phyloP scores from a whole-genome alignment of 179 eudicot genomes.

The Nepenthes alata region DNA sequence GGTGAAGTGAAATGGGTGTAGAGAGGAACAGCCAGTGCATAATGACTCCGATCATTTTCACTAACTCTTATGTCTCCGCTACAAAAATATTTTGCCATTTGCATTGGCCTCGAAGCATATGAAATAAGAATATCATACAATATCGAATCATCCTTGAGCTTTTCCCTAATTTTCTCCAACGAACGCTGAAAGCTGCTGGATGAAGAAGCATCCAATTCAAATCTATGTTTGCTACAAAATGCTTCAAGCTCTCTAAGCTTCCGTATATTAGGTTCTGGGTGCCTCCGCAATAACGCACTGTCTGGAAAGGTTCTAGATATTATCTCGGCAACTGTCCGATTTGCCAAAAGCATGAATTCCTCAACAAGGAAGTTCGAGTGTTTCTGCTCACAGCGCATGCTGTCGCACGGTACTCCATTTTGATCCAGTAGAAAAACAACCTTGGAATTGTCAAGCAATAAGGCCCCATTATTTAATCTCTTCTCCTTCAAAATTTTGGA shows the following conservation, averaged over 20 bases:
- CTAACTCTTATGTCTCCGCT: slow-evolving; percentile 53
- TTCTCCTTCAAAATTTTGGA: slow-evolving; percentile 47
- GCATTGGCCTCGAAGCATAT: slow-evolving; percentile 87
- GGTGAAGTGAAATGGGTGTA: slow-evolving; percentile 97
- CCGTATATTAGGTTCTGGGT: slow-evolving; percentile 74
- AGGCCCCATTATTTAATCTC: slow-evolving; percentile 59
- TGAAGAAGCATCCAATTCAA: slow-evolving; percentile 62
- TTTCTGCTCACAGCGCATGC: slow-evolving; percentile 32
- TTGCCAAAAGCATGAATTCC: slow-evolving; percentile 96
- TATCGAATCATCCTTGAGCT: slow-evolving; percentile 55
- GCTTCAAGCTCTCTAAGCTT: slow-evolving; percentile 58
- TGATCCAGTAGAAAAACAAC: slow-evolving; percentile 58
- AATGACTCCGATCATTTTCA: slow-evolving; percentile 59
- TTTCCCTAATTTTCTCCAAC: slow-evolving; percentile 46
- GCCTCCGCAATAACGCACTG: slow-evolving; percentile 67
- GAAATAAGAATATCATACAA: slow-evolving; percentile 60
- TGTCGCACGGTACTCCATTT: slow-evolving; percentile 72
- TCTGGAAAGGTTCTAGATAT: slow-evolving; percentile 65
- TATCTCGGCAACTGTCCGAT: slow-evolving; percentile 79
- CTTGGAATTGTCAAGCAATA: slow-evolving; percentile 66
- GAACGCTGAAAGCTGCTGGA: slow-evolving; percentile 53
- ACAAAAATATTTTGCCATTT: slow-evolving; percentile 72
- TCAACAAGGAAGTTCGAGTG: slow-evolving; percentile 74
- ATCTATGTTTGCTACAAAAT: slow-evolving; percentile 53
- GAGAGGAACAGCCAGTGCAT: slow-evolving; percentile 74